Evolutionary conservation across 768 basidiomycete genomes (phyloP).

Genomic region (Boletellus ananas): DNA sequence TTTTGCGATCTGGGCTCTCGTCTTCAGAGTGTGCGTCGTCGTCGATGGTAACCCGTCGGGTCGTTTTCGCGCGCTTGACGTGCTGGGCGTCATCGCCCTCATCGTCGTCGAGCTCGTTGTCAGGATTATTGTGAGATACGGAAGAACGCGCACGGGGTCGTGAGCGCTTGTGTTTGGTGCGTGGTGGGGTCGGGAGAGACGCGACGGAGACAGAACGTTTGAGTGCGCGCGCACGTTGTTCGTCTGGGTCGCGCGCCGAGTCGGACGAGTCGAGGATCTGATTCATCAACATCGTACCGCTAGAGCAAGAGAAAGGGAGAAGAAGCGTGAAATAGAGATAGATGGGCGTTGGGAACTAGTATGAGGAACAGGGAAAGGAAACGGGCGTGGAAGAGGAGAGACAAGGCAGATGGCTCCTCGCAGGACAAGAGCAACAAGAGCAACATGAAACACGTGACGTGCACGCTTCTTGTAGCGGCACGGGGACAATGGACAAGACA

Average conservation of each 20-base stretch:
- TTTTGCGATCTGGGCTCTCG: constrained; percentile 33
- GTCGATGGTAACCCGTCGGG: constrained; percentile 8
- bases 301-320: background rate
- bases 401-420: constrained; percentile 13
- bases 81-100: constrained; percentile 9
- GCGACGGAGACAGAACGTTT: constrained; percentile 64
- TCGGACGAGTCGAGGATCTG: constrained; percentile 34
- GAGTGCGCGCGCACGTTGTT: constrained; percentile 34
- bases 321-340: background rate
- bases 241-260: constrained; percentile 13
- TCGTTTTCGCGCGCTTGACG: constrained; percentile 15
- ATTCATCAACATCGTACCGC: constrained; percentile 28
- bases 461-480: too few relatives aligned
- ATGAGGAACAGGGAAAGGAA: constrained; percentile 6
- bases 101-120: constrained; percentile 27
- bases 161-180: constrained; percentile 50
- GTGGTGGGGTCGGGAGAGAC: constrained; percentile 64
- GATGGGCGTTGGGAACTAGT: background rate
- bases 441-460: background rate
- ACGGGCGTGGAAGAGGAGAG: constrained; percentile 16
- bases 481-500: too few relatives aligned
- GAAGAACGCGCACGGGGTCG: constrained; percentile 41
- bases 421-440: constrained; percentile 14
- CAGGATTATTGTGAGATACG: constrained; percentile 44
- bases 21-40: constrained; percentile 20